phyloP scores from a whole-genome alignment of 2,329 filamentous ascomycete species.

The Fusarium hostae region DNA sequence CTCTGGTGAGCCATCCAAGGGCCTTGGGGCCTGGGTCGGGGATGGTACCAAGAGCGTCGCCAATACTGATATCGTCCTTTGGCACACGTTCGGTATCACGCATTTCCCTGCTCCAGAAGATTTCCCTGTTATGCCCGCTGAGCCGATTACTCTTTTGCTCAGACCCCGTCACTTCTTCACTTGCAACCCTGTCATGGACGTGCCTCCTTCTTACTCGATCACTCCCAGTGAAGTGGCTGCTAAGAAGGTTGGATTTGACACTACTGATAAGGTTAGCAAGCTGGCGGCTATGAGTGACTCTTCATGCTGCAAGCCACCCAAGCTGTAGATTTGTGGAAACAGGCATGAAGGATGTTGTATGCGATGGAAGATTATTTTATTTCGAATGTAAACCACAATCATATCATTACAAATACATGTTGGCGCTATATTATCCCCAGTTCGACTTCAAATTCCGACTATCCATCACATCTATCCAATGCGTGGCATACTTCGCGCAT shows the following conservation, averaged over 20 bases:
- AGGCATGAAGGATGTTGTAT: background rate
- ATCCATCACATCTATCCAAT: slow-evolving; percentile 4
- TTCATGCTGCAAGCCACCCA: background rate
- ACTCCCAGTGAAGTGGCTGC: slow-evolving; percentile 47
- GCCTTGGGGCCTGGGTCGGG: slow-evolving; percentile 82
- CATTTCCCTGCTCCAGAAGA: slow-evolving; percentile 92
- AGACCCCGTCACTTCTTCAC: slow-evolving; percentile 85
- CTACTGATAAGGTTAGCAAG: slow-evolving; percentile 37
- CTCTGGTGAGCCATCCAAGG: slow-evolving; percentile 78
- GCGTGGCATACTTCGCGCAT: background rate
- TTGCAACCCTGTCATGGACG: slow-evolving; percentile 82
- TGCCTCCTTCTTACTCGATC: slow-evolving; percentile 66
- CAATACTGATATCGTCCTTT: slow-evolving; percentile 87
- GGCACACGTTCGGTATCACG: slow-evolving; percentile 92
- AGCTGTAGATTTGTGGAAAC: background rate
- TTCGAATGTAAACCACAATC: background rate
- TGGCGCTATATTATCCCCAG: background rate
- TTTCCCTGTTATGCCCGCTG: slow-evolving; percentile 90
- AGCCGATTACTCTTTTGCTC: slow-evolving; percentile 84
- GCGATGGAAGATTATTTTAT: background rate
- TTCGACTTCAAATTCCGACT: background rate
- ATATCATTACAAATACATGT: background rate
- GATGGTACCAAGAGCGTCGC: slow-evolving; percentile 75
- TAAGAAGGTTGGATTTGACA: slow-evolving; percentile 37
- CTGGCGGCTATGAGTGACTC: slow-evolving; percentile 21